Evolutionary conservation across 495 filamentous ascomycete genomes (phyloP).

Genomic region (Tuber indicum): DNA sequence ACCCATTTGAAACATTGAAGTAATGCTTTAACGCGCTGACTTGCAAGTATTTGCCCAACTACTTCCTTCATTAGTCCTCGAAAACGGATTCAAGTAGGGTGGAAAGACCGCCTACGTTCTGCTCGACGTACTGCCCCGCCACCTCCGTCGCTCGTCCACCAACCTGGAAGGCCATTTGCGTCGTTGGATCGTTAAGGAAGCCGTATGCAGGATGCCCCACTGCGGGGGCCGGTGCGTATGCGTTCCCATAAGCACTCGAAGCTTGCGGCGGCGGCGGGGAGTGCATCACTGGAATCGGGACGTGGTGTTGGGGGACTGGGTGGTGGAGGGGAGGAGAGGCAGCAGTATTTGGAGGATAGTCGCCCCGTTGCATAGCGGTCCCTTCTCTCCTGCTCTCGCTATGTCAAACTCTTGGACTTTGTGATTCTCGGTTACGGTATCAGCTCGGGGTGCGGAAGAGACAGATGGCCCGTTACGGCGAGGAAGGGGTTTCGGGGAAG

Average conservation of each 20-base stretch:
- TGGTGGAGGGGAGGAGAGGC: conserved; percentile 85
- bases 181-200: conserved; percentile 34
- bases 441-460: background rate
- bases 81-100: conserved; percentile 29
- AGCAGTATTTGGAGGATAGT: conserved; percentile 26
- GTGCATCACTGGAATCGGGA: conserved; percentile 93
- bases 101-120: conserved; percentile 87
- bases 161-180: conserved; percentile 35
- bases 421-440: background rate
- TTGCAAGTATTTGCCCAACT: conserved; percentile 35
- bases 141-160: conserved; percentile 35
- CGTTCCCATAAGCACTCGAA: conserved; percentile 53
- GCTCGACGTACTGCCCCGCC: conserved; percentile 29
- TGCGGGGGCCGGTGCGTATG: conserved; percentile 61
- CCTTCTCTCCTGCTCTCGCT: background rate
- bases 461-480: background rate
- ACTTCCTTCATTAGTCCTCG: conserved; percentile 17
- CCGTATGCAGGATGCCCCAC: conserved; percentile 44
- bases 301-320: conserved; percentile 96
- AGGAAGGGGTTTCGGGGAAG: background rate
- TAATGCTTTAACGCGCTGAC: conserved; percentile 74
- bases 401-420: background rate
- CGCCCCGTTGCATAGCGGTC: conserved; percentile 24
- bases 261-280: conserved; percentile 80
- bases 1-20: conserved; percentile 93